Base-by-base conservation (phyloP, 2,329 filamentous ascomycete genomes). In the Trichoderma asperellum region DNA sequence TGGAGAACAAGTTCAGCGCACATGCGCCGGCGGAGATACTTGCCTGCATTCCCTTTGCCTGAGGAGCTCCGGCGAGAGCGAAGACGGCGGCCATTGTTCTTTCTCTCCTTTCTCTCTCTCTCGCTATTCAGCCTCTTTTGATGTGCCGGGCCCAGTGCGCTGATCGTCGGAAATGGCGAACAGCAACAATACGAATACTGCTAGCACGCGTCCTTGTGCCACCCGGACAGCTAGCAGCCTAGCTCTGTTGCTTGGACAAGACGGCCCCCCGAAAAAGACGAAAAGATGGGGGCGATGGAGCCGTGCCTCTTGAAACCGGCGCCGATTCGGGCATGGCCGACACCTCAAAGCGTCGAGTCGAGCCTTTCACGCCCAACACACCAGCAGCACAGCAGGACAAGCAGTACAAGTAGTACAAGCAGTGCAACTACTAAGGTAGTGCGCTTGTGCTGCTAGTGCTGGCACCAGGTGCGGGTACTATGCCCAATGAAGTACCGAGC, bases 291-390 rank as follows among this genome's bases (percentile, higher is more conserved):
- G 63, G 53, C 37, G 32, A 66, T 58, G 63, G 63, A 66, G 53
- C 63, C 63, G 14, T n/a, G 52, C 53, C 47, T 58, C 18, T 60
- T 56, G 66, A 68, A 68, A 68, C 66, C 49, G 58, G 53, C 62
- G 37, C 37, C 66, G 29, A 57, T 62, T 68, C 66, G 66, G 66
- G 66, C 66, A 68, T 67, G 64, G 64, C 64, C 64, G 64, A 67
- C 35, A 37, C 37, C 37, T 59, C 40, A 67, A 67, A 29, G 40
- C 43, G 55, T 58, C 55, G 40, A 56, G 37, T 58, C 63, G 53
- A 21, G 27, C 63, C 40, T 66, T 29, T 37, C 27, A 66, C 53
- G 37, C 63, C 63, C 53, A 66, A 24, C 57, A 40, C 27, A 58
- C 35, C 52, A 57, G n/a, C 21, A 66, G 29, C 49, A 55, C n/a